These are phyloP conservation scores for Heritiera fomes DNA, from an alignment of 345 rosid species.

Conservation along the genomic window DNA sequence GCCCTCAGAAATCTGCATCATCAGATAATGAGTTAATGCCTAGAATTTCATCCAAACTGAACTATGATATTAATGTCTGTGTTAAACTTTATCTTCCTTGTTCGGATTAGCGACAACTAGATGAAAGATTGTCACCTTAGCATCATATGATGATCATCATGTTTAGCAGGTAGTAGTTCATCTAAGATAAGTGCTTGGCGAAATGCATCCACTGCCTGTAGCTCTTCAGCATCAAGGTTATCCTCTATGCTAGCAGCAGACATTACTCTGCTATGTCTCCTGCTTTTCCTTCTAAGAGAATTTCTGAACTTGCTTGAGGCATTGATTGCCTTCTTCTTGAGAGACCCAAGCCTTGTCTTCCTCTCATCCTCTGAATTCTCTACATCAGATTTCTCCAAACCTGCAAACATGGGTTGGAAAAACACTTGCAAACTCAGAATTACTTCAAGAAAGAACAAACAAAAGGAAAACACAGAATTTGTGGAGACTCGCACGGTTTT, in stretches of 20 bases:
- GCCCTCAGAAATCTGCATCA: constrained; percentile 72
- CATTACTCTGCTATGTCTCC: constrained; percentile 65
- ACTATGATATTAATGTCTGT: not conserved
- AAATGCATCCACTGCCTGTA: constrained; percentile 77
- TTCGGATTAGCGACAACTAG: not conserved
- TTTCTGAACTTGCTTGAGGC: constrained; percentile 78
- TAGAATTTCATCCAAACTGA: not conserved
- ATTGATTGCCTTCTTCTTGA: constrained; percentile 73
- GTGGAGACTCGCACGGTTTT: too few species aligned
- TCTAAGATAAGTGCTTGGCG: constrained; percentile 86
- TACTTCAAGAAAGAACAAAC: too few species aligned
- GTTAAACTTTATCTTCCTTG: not conserved
- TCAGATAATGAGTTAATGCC: not conserved
- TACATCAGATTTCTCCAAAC: constrained; percentile 35
- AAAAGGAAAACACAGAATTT: too few species aligned
- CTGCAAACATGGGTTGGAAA: constrained; percentile 22
- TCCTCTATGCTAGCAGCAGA: constrained; percentile 60
- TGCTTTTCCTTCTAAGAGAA: constrained; percentile 63
- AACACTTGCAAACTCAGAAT: not conserved
- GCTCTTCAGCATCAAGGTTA: constrained; percentile 66
- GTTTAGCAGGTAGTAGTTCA: constrained; percentile 70
- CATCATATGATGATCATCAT: constrained; percentile 83
- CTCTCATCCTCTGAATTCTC: constrained; percentile 68
- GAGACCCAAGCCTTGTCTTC: constrained; percentile 60
- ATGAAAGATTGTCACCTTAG: constrained; percentile 51